Base-by-base conservation (phyloP, 495 filamentous ascomycete species). In the Lophiostoma macrostomum region DNA sequence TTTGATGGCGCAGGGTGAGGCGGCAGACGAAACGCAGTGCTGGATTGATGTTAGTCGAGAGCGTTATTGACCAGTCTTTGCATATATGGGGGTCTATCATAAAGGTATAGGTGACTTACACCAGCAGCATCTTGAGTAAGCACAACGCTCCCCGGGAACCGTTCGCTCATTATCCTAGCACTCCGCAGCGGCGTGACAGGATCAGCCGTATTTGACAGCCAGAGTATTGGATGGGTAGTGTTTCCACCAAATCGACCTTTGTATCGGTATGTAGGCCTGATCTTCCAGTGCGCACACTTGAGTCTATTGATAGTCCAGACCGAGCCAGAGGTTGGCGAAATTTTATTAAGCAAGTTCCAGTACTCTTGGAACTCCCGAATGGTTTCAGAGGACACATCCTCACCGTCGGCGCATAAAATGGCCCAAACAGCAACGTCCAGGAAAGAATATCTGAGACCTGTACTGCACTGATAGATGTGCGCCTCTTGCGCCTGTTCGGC, bases 401-500 rank as follows among this genome's bases (percentile, higher is more conserved):
- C 72, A 0, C 74, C 75, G 64, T 90, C 86, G 0, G 77, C 69
- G 58, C 86, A 90, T 1, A 83, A 66, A 32, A 90, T 81, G 2
- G 82, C 81, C 13, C 72, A 58, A 8, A 68, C 74, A 0, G 78
- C 76, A 53, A 80, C 67, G 53, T 53, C 69, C n/a, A 4, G 27
- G 18, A 2, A 20, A 19, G 7, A 18, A 16, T 19, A 7, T 5
- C 0, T 42, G 11, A 27, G 25, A 1, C 42, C 16, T 3, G 10
- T 29, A 28, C 20, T 29, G 32, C 66, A 69, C 4, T 19, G 34
- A 39, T 61, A 63, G 28, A 50, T 32, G 58, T 69, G 66, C 4
- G 16, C 18, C 4, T 23, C 16, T 14, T 37, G 39, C 20, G 64
- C 31, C 24, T 79, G 71, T 20, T 70, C 58, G 2, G 79, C 76